phyloP scores from a whole-genome alignment of 2,329 filamentous ascomycete genomes.

The Pestalotiopsis sp. region DNA sequence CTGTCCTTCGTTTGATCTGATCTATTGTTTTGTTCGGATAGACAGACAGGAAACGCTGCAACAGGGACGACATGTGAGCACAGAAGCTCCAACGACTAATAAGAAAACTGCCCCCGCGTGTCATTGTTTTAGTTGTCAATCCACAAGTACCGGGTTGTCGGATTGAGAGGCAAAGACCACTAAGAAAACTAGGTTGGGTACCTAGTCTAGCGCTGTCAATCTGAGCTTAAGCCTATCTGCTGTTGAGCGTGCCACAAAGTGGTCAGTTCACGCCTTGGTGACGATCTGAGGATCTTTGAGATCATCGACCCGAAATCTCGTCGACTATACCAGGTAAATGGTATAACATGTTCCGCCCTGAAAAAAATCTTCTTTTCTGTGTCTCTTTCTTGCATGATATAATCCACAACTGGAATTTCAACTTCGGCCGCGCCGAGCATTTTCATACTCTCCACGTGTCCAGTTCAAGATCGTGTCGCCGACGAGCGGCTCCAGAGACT shows the following conservation, averaged over 20 bases:
- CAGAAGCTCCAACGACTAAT: neutral
- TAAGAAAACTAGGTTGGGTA: neutral
- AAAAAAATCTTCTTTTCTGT: neutral
- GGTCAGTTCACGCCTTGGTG: constrained; percentile 8
- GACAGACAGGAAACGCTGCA: neutral
- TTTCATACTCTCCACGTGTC: neutral
- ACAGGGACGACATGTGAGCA: neutral
- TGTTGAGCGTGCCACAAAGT: constrained; percentile 2
- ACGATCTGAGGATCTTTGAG: constrained; percentile 1
- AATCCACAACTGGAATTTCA: neutral
- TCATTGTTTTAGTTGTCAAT: neutral
- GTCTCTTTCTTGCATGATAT: neutral
- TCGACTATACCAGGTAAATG: neutral
- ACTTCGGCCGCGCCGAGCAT: neutral
- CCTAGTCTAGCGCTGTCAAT: constrained; percentile 10
- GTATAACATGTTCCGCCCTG: neutral
- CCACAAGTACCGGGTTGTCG: neutral
- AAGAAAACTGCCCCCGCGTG: neutral
- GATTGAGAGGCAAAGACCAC: neutral
- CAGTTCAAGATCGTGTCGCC: neutral
- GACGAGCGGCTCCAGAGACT: neutral
- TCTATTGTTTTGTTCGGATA: neutral
- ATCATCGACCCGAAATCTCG: neutral
- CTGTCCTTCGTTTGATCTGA: neutral
- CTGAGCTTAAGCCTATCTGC: neutral